These are phyloP conservation scores for Melampsora medusae DNA, from an alignment of 1,284 basidiomycete genomes.

Conservation along the genomic window DNA sequence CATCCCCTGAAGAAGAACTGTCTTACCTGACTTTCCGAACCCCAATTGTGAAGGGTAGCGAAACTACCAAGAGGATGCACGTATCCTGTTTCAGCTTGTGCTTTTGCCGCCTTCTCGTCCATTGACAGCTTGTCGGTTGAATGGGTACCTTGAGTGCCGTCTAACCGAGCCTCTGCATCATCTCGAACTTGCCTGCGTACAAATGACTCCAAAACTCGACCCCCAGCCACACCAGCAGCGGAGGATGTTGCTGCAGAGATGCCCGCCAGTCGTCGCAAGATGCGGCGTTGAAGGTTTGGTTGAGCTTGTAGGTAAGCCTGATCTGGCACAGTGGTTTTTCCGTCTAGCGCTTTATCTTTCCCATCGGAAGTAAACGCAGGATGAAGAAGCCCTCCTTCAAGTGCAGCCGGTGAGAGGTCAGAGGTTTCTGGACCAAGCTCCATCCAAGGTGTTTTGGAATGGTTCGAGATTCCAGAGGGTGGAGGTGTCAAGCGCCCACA, in stretches of 20 bases:
- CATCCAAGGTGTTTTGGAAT: no score
- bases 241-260: not conserved
- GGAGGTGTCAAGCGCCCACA: no score
- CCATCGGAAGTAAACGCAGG: not conserved
- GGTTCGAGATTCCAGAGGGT: no score
- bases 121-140: not conserved
- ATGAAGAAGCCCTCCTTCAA: no score
- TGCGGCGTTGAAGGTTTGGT: not conserved
- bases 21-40: not conserved
- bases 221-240: not conserved
- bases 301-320: not conserved
- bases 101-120: not conserved
- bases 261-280: not conserved
- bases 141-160: not conserved
- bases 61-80: not conserved
- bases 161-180: not conserved
- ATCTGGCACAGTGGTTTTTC: not conserved
- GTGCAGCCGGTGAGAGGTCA: no score
- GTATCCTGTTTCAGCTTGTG: not conserved
- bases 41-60: not conserved
- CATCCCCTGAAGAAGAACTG: no score
- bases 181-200: not conserved
- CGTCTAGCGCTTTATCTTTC: not conserved
- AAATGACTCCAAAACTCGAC: not conserved
- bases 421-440: no score